These are phyloP conservation scores for Aspergillus quadrilineatus DNA, from an alignment of 2,329 filamentous ascomycete genomes.

Conservation along the genomic window DNA sequence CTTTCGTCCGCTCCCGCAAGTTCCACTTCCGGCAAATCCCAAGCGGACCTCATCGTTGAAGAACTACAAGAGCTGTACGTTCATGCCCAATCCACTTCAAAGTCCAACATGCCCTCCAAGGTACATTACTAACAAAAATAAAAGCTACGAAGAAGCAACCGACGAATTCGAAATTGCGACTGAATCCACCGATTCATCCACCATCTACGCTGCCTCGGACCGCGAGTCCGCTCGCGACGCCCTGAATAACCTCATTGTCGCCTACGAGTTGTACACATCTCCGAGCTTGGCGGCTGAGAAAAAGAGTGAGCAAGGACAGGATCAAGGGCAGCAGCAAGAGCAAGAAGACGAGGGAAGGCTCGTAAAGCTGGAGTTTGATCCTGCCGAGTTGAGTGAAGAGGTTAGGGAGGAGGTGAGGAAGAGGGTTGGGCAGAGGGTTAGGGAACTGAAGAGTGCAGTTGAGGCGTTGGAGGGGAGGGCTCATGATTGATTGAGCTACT, in stretches of 20 bases:
- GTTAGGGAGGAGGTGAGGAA: constrained; percentile 45
- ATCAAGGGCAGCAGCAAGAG: not conserved
- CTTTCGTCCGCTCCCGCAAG: not conserved
- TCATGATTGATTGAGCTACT: constrained; percentile 26
- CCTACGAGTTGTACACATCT: constrained; percentile 37
- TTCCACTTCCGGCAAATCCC: constrained; percentile 23
- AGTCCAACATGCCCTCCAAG: not conserved
- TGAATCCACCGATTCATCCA: constrained; percentile 46
- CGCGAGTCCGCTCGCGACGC: constrained; percentile 48
- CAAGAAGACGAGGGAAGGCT: constrained; percentile 15
- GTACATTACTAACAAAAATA: constrained; percentile 6
- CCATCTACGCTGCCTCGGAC: constrained; percentile 49
- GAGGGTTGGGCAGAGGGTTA: constrained; percentile 46
- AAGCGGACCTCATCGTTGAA: constrained; percentile 36
- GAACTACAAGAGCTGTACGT: constrained; percentile 40
- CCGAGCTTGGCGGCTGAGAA: not conserved
- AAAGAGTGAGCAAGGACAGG: constrained; percentile 12
- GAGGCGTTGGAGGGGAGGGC: constrained; percentile 44
- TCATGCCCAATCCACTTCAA: not conserved
- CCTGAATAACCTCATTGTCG: constrained; percentile 38
- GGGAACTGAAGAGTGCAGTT: constrained; percentile 49
- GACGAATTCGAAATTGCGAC: constrained; percentile 53
- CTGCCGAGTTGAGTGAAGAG: constrained; percentile 26
- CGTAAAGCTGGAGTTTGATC: constrained; percentile 35
- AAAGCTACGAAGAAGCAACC: constrained; percentile 45